Evolutionary conservation across 2,329 filamentous ascomycete species (phyloP), one percentile per base, ranked within the genome.

Genomic region (Sporothrix schenckii): DNA sequence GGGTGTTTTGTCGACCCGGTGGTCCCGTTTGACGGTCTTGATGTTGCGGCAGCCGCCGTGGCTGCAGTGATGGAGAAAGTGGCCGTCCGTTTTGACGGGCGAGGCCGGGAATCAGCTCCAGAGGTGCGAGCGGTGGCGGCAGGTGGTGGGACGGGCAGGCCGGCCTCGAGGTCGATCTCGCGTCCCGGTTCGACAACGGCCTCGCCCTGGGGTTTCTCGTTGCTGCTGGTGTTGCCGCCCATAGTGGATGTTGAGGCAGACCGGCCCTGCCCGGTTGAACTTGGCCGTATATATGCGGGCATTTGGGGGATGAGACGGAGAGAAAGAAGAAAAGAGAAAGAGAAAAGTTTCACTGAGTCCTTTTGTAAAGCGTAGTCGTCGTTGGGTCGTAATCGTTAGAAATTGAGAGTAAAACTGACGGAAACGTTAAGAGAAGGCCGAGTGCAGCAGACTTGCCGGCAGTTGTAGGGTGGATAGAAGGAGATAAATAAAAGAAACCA

Each of bases 91-190:
- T 21, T 52, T 14, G 27, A 19, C 44, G 21, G n/a, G 27, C 63
- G 63, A 24, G 58, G n/a, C 14, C 47, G 63, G 47, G 24, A 19
- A 21, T 66, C 47, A 47, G 47, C 21, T 30, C 60, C 60, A 14
- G 60, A 65, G 30, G 30, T 5, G 30, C 54, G 54, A 30, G 47
- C 27, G 47, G 63, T 30, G 19, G 63, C 14, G 1, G 63, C 27
- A 9, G 10, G 47, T 41, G 63, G 63, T 21, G 21, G 21, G 16
- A 21, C 34, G 27, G 66, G 52, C 16, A 58, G 24, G 14, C 44
- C 50, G 41, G 60, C 67, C 14, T 63, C 56, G 39, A 72, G 49
- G 41, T 61, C 68, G 65, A 24, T 39, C 19, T 69, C 63, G 5
- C 49, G 34, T 56, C 41, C n/a, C 16, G 65, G 65, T 49, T 27